Conservation (phyloP, 2,329 filamentous ascomycete genomes). For the Ilyonectria destructans region DNA sequence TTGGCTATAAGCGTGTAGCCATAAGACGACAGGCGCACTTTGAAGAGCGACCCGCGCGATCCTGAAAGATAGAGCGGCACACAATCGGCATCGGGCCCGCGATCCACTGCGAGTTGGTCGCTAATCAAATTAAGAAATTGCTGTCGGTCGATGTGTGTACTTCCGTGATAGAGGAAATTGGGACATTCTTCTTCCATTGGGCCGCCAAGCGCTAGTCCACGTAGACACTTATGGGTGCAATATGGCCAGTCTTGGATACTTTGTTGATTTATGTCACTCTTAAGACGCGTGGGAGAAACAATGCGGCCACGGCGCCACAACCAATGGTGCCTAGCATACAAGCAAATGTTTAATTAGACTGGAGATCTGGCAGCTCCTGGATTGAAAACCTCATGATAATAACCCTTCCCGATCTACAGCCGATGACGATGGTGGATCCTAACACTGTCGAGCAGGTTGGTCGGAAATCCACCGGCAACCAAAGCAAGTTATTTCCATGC, state of each 20-base stretch:
- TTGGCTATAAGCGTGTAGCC: conserved; percentile 61
- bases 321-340: too few relatives aligned
- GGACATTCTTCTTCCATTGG: conserved; percentile 50
- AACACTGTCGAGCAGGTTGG: conserved; percentile 1
- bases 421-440: neutral
- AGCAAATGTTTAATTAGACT: too few relatives aligned
- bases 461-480: neutral
- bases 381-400: neutral
- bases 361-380: conserved; percentile 2
- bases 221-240: conserved; percentile 50
- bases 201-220: conserved; percentile 42
- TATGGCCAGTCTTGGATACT: conserved; percentile 44
- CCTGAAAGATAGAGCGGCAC: conserved; percentile 52
- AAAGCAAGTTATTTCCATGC: conserved; percentile 5
- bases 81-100: conserved; percentile 51
- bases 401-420: neutral
- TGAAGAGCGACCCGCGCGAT: conserved; percentile 55
- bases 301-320: too few relatives aligned
- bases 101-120: conserved; percentile 52
- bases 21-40: conserved; percentile 54
- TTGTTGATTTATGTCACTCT: neutral
- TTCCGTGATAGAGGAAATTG: conserved; percentile 41
- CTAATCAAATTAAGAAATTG: conserved; percentile 51
- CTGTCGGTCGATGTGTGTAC: conserved; percentile 42
- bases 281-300: too few relatives aligned